Conservation (phyloP, 108 stramenopile species). For the Schizochytrium sp. region DNA sequence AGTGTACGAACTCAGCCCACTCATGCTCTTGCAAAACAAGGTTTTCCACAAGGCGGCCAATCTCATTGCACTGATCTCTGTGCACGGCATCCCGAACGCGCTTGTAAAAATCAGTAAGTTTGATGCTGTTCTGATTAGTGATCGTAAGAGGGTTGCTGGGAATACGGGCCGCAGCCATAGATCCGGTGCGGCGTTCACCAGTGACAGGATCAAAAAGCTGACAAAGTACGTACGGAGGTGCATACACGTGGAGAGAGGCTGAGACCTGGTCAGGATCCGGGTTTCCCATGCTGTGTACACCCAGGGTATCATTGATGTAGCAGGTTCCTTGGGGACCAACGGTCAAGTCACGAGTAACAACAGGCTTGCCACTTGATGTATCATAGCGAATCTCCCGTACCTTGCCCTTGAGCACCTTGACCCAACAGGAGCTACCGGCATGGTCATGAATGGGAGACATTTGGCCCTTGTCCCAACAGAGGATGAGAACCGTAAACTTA, state of each 20-base stretch:
- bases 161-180: constrained; percentile 29
- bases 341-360: neutral
- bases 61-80: neutral
- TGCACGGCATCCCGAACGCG: constrained; percentile 3
- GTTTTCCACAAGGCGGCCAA: neutral
- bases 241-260: constrained; percentile 56
- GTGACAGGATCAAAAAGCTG: neutral
- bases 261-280: neutral
- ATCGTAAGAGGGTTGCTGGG: constrained; percentile 12
- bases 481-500: constrained; percentile 54
- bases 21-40: constrained; percentile 26
- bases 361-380: neutral
- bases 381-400: constrained; percentile 55
- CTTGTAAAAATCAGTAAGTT: neutral
- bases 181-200: neutral
- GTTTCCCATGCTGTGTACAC: constrained; percentile 59
- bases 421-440: constrained; percentile 53
- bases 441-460: constrained; percentile 51
- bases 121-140: neutral
- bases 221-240: constrained; percentile 44
- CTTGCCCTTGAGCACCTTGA: constrained; percentile 45
- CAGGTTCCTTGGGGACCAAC: neutral
- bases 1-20: constrained; percentile 46
- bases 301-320: constrained; percentile 60
- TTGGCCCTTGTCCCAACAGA: constrained; percentile 59